phyloP scores from a whole-genome alignment of 768 basidiomycete genomes.

The Lyophyllum decastes region DNA sequence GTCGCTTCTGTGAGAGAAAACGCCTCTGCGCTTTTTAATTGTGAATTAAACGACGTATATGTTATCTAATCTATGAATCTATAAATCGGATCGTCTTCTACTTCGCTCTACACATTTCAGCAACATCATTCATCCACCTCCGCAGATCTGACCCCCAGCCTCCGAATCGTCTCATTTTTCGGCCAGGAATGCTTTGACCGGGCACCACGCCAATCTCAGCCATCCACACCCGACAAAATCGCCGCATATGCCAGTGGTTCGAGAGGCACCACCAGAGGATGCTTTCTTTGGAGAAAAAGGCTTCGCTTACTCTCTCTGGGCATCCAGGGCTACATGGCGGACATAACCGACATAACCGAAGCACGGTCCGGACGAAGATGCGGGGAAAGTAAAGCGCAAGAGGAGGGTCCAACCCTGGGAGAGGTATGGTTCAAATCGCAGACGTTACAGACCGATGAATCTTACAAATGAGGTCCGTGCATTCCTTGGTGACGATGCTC shows the following conservation, averaged over 20 bases:
- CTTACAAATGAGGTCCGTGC: conserved; percentile 58
- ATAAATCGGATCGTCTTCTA: background rate
- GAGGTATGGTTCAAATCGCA: background rate
- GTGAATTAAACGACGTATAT: too few relatives aligned
- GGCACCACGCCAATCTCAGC: conserved; percentile 23
- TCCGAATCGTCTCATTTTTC: conserved; percentile 49
- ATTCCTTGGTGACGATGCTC: conserved; percentile 32
- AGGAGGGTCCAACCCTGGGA: conserved; percentile 69
- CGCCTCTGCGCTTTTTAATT: too few relatives aligned
- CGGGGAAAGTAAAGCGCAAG: conserved; percentile 62
- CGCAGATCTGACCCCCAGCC: conserved; percentile 49
- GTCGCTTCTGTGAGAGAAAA: too few relatives aligned
- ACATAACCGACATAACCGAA: conserved; percentile 37
- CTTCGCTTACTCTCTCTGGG: conserved; percentile 36
- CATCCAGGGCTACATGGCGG: conserved; percentile 53
- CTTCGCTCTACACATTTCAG: conserved; percentile 25
- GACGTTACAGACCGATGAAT: conserved; percentile 1
- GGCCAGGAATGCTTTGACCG: conserved; percentile 23
- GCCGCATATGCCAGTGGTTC: conserved; percentile 36
- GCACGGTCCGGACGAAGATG: conserved; percentile 51
- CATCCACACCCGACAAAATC: conserved; percentile 28
- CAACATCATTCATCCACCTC: conserved; percentile 40
- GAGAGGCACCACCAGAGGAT: conserved; percentile 54
- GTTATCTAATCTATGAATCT: too few relatives aligned
- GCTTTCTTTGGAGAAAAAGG: conserved; percentile 49